Evolutionary conservation across 805 yeast species (phyloP).

Genomic region (Wickerhamomyces hampshirensis): DNA sequence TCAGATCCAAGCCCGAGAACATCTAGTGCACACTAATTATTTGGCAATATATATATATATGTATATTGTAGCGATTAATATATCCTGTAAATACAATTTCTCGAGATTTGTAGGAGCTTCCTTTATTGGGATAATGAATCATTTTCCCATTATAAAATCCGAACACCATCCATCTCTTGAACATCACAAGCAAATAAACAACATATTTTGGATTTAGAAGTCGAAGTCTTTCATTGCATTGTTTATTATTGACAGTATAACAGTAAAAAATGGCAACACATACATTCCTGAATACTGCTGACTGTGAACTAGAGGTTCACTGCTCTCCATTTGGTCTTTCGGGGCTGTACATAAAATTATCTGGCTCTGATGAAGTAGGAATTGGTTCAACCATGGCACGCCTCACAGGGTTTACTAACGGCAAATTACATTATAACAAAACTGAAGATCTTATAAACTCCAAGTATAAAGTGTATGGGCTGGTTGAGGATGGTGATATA

Average conservation of each 20-base stretch:
- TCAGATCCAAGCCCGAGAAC: background rate
- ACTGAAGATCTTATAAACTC: slow-evolving; percentile 40
- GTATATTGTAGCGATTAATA: too few species aligned
- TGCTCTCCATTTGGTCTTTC: slow-evolving; percentile 54
- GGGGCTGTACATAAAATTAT: slow-evolving; percentile 44
- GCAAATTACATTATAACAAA: slow-evolving; percentile 44
- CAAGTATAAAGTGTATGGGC: slow-evolving; percentile 45
- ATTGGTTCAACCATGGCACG: slow-evolving; percentile 55
- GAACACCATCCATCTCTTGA: too few species aligned
- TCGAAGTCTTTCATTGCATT: too few species aligned
- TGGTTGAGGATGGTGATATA: slow-evolving; percentile 40
- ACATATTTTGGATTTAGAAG: too few species aligned
- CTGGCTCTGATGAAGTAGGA: slow-evolving; percentile 46
- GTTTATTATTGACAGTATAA: too few species aligned
- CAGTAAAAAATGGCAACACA: background rate
- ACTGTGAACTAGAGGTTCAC: slow-evolving; percentile 49
- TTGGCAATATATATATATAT: too few species aligned
- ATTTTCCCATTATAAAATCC: too few species aligned
- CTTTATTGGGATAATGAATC: too few species aligned
- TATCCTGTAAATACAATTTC: too few species aligned
- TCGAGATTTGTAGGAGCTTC: too few species aligned
- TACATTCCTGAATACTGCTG: slow-evolving; percentile 41
- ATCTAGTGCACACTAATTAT: too few species aligned
- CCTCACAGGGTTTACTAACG: slow-evolving; percentile 47
- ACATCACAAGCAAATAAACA: too few species aligned